A percentile compares a stretch with the other conserved stretches of the same genome.
phyloP scores from a whole-genome alignment of 441 rosid genomes.

The Erodium trifolium region DNA sequence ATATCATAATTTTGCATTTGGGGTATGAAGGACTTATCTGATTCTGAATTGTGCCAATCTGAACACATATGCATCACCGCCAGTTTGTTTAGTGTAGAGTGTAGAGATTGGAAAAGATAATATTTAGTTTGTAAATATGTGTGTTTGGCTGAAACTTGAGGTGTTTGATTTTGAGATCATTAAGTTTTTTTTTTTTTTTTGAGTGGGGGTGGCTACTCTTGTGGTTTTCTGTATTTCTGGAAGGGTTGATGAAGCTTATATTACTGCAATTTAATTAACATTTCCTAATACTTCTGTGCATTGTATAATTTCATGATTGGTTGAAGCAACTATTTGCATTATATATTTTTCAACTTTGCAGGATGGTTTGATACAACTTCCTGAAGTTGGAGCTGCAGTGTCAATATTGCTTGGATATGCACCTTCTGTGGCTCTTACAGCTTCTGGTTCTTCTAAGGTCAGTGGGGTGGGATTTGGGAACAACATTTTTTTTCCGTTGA shows the following conservation, averaged over 20 bases:
- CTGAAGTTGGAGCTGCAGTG: conserved; percentile 62
- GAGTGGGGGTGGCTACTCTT: no score
- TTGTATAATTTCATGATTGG: neutral
- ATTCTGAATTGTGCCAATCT: neutral
- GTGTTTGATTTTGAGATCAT: neutral
- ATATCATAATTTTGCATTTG: neutral
- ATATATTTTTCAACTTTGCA: conserved; percentile 21
- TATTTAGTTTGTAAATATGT: neutral
- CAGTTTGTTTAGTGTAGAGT: neutral
- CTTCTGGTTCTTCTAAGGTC: conserved; percentile 80
- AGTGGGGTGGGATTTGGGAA: neutral
- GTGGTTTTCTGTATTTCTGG: neutral
- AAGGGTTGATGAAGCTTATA: neutral
- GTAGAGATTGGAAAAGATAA: neutral
- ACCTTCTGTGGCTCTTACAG: conserved; percentile 63
- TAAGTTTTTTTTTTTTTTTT: neutral
- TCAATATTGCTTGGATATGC: conserved; percentile 80
- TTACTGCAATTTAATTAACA: neutral
- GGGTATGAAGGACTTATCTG: neutral
- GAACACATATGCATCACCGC: neutral
- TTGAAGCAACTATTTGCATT: neutral
- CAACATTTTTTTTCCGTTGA: neutral
- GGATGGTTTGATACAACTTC: conserved; percentile 37
- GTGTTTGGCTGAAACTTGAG: neutral
- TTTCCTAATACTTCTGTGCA: neutral